Percentiles rank a stretch among this genome's conserved stretches.
These are phyloP conservation scores for Astragalus glycyphyllos DNA, from an alignment of 306 rosid species.

Conservation along the genomic window DNA sequence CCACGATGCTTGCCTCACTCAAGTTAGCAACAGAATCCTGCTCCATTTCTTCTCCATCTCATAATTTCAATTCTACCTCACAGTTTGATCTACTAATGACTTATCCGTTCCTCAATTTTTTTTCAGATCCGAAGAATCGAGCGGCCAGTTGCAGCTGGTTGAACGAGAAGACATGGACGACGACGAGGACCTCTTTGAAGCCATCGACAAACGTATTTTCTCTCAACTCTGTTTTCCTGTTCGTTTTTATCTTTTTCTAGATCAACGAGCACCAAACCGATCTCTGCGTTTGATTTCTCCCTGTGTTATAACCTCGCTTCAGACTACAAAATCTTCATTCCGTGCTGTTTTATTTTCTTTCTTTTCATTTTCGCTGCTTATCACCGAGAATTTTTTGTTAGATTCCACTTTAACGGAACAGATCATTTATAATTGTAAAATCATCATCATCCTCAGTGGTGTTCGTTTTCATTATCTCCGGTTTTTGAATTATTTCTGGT, in stretches of 20 bases:
- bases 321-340: not conserved
- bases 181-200: slow-evolving; percentile 92
- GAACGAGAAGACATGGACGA: slow-evolving; percentile 87
- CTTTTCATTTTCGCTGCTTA: not conserved
- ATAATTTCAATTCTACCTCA: slow-evolving; percentile 21
- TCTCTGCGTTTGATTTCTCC: slow-evolving; percentile 19
- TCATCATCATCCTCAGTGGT: slow-evolving; percentile 14
- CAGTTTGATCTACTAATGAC: slow-evolving; percentile 20
- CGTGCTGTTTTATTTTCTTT: slow-evolving; percentile 5
- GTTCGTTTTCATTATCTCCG: not conserved
- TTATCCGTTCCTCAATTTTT: slow-evolving; percentile 11
- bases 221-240: not conserved
- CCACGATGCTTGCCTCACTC: slow-evolving; percentile 75
- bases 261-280: not conserved
- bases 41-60: slow-evolving; percentile 38
- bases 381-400: not conserved
- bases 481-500: not conserved
- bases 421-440: not conserved
- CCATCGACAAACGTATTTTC: slow-evolving; percentile 81
- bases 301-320: not conserved
- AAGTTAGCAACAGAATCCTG: slow-evolving; percentile 58
- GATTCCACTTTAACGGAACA: not conserved
- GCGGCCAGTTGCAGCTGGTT: slow-evolving; percentile 85
- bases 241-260: slow-evolving; percentile 15
- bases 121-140: slow-evolving; percentile 80